Base-by-base conservation (phyloP, 257 asterid species). In the Solanum phureja region DNA sequence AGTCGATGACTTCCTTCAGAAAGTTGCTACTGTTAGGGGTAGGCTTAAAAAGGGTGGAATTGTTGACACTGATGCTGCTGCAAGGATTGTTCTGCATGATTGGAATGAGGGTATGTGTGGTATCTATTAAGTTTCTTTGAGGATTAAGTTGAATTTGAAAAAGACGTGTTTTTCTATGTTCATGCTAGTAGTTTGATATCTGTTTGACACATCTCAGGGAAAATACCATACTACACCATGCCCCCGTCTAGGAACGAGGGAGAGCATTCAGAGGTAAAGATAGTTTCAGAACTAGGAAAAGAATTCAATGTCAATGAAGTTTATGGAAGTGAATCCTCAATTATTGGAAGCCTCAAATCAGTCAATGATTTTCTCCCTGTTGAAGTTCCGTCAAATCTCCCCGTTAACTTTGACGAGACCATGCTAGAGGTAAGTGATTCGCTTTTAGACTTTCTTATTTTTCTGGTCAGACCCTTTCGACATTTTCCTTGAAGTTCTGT, bases 341-440 rank as follows among this genome's bases (percentile, higher is more conserved):
- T 93, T 88, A 97, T 97, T 83, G 99, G 99, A 73, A 95, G 99
- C 92, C 94, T 96, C 90, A 97, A 97, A 93, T 96, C 98, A n/a
- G 93, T 92, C 24, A 85, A 87, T 85, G 98, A 97, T 74, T 95
- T 96, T 87, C 92, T 90, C 88, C 93, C 98, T 58, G 94, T 94
- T 71, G 97, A 94, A 93, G 97, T 96, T 56, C 98, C 98, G 21
- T 81, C 98, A 62, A 96, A 88, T 86, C 19, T 77, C 77, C 98
- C 99, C 34, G 56, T 95, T 86, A 92, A 91, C 85, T 97, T 97
- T 86, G 98, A 94, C 62, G 89, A 92, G 89, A 85, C 38, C 72
- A 90, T 91, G 93, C 91, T 93, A 13, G 98, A 95, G 99, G 99
- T 95, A 86, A 89, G 93, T 88, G 24, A 35, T 87, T 84, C 83